Percentiles rank a stretch among this genome's conserved stretches.
Evolutionary conservation across 139 green algal species (phyloP).

Genomic region (Penium margaritaceum): DNA sequence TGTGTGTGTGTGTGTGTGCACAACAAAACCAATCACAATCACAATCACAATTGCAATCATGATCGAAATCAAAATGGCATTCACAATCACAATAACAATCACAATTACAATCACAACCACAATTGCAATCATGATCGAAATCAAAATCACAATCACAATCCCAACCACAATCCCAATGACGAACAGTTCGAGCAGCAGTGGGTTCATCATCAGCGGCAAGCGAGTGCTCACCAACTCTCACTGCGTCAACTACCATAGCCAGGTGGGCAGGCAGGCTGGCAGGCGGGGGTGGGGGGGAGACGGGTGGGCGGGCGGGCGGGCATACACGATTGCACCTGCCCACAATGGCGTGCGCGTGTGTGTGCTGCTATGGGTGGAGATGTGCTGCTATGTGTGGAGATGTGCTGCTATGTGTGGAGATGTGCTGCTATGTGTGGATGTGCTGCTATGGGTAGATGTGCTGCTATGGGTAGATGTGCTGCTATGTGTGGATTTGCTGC

Average conservation of each 20-base stretch:
- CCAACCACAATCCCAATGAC: no score
- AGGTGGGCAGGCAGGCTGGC: not conserved
- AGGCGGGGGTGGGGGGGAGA: not conserved
- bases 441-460: not conserved
- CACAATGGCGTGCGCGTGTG: not conserved
- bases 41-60: no score
- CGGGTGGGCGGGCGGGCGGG: not conserved
- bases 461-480: no score
- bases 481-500: no score
- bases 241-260: slow-evolving; percentile 66
- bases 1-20: no score
- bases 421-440: not conserved
- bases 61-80: no score
- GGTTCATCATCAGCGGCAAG: slow-evolving; percentile 66
- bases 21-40: no score
- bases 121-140: no score
- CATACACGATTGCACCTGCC: no score
- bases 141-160: no score
- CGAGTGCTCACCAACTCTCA: slow-evolving; percentile 92
- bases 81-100: no score
- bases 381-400: not conserved
- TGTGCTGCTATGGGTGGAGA: not conserved
- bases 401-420: not conserved
- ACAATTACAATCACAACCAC: no score
- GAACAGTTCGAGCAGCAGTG: slow-evolving; percentile 54